These are phyloP conservation scores for Pseudopyricularia javanii DNA, from an alignment of 2,329 filamentous ascomycete species.

Conservation along the genomic window DNA sequence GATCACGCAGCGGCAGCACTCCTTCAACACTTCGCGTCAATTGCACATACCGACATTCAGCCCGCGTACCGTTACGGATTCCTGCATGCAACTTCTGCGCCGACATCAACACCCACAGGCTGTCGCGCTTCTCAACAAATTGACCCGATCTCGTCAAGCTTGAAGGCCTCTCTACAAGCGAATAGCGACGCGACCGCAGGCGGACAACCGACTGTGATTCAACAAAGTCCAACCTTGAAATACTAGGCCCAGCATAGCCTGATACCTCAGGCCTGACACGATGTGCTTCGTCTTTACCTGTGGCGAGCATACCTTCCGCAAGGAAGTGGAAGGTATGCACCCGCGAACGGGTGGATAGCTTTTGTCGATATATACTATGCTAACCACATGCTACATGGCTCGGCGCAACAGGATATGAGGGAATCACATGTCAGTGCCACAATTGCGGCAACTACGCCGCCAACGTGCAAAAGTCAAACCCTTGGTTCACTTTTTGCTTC, in stretches of 20 bases:
- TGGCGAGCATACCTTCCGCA: conserved; percentile 49
- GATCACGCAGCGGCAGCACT: too few species aligned
- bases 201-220: neutral
- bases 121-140: too few species aligned
- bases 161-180: too few species aligned
- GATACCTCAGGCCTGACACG: neutral
- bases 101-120: too few species aligned
- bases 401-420: conserved; percentile 34
- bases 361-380: neutral
- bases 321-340: conserved; percentile 31
- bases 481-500: conserved; percentile 74
- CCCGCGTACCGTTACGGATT: too few species aligned
- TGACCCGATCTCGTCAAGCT: too few species aligned
- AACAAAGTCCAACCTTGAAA: neutral
- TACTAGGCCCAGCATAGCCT: neutral
- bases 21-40: too few species aligned
- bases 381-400: neutral
- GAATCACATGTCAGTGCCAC: conserved; percentile 49
- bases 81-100: too few species aligned
- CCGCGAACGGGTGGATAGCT: neutral
- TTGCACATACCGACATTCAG: too few species aligned
- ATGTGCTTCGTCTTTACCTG: conserved; percentile 54
- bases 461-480: conserved; percentile 48
- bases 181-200: too few species aligned
- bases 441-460: conserved; percentile 55